Conservation (phyloP, 768 basidiomycete species). For the Lactifluus rugatus region DNA sequence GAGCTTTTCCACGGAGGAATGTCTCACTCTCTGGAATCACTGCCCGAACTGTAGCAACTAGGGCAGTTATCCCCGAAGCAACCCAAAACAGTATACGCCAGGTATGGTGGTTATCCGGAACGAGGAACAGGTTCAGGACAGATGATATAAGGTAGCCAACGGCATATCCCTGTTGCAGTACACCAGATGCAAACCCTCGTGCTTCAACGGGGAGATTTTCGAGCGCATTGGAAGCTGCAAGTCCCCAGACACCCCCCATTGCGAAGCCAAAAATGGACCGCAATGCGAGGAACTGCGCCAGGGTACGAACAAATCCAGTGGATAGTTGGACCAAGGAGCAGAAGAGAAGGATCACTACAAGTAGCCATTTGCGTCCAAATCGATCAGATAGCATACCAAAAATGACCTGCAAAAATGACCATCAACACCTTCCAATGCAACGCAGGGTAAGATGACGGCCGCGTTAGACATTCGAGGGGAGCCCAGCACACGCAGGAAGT, state of each 20-base stretch:
- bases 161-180: conserved; percentile 85
- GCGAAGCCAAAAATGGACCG: conserved; percentile 77
- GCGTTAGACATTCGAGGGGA: background rate
- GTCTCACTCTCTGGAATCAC: conserved; percentile 67
- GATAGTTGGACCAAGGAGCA: conserved; percentile 70
- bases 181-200: conserved; percentile 77
- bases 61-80: conserved; percentile 58
- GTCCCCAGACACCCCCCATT: conserved; percentile 87
- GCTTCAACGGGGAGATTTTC: conserved; percentile 82
- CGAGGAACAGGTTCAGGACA: conserved; percentile 65
- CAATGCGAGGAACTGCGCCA: conserved; percentile 66
- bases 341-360: conserved; percentile 64
- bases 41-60: conserved; percentile 59
- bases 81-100: conserved; percentile 84
- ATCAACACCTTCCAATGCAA: background rate
- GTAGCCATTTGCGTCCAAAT: conserved; percentile 88
- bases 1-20: conserved; percentile 56
- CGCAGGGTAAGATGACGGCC: background rate
- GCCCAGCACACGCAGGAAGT: background rate
- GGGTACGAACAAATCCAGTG: conserved; percentile 71
- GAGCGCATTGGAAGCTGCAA: conserved; percentile 68
- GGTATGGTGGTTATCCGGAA: conserved; percentile 22
- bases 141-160: conserved; percentile 81
- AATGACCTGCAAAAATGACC: conserved; percentile 33
- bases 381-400: conserved; percentile 81